phyloP scores from a whole-genome alignment of 768 basidiomycete species.

The Pholiota conissans region DNA sequence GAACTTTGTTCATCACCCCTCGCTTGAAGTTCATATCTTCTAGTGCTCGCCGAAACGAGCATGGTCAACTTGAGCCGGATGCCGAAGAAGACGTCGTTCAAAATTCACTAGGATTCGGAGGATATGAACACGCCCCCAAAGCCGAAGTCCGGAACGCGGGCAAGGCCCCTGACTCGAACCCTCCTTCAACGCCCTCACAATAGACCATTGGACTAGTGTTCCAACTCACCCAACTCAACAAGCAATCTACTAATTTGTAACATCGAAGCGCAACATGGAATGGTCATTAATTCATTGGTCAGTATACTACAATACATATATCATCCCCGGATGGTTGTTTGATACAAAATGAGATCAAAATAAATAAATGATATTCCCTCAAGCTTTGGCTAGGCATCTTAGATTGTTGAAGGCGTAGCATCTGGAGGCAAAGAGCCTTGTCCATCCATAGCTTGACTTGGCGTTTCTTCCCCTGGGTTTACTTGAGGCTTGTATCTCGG shows the following conservation, averaged over 20 bases:
- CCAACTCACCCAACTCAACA: neutral
- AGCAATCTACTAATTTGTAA: neutral
- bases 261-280: neutral
- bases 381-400: no score
- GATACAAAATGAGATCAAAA: no score
- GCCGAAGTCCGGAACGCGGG: slow-evolving; percentile 20
- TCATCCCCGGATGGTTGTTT: neutral
- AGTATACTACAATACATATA: neutral
- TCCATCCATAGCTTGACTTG: neutral
- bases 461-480: neutral
- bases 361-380: no score
- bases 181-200: neutral
- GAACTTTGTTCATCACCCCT: neutral
- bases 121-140: slow-evolving; percentile 56
- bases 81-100: slow-evolving; percentile 79
- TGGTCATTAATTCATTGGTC: neutral
- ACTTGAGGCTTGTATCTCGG: slow-evolving; percentile 14
- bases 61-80: slow-evolving; percentile 90
- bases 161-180: slow-evolving; percentile 2
- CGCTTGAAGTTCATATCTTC: neutral
- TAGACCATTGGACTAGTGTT: neutral
- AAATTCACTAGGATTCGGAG: slow-evolving; percentile 74
- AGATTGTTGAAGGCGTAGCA: neutral
- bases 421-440: neutral
- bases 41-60: slow-evolving; percentile 84